phyloP scores from a whole-genome alignment of 352 stramenopile genomes.

The Globisporangium middletonii region DNA sequence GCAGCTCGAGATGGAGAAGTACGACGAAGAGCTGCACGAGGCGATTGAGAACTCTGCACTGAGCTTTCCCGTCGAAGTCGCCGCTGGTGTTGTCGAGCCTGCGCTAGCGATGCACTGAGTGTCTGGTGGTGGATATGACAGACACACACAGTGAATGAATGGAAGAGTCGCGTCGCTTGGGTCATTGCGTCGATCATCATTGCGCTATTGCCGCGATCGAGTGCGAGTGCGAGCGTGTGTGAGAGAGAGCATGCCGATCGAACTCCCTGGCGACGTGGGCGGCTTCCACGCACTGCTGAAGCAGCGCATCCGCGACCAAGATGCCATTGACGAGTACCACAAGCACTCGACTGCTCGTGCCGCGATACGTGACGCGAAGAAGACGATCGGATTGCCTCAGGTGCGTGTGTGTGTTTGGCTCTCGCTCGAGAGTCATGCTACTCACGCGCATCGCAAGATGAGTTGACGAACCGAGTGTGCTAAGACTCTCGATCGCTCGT shows the following conservation, averaged over 20 bases:
- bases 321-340: slow-evolving; percentile 36
- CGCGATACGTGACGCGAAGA: slow-evolving; percentile 6
- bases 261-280: slow-evolving; percentile 36
- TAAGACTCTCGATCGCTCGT: neutral
- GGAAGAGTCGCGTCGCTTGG: too few species aligned
- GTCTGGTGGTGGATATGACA: neutral
- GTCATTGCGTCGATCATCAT: too few species aligned
- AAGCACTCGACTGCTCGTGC: neutral
- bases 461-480: neutral
- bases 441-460: neutral
- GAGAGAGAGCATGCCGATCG: slow-evolving; percentile 18
- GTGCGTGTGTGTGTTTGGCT: neutral
- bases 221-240: neutral
- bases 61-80: slow-evolving; percentile 46
- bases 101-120: neutral
- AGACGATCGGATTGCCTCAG: slow-evolving; percentile 6
- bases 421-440: neutral
- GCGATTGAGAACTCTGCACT: slow-evolving; percentile 49
- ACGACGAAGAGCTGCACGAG: slow-evolving; percentile 53
- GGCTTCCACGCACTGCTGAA: slow-evolving; percentile 46
- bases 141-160: too few species aligned
- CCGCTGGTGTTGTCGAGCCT: slow-evolving; percentile 15
- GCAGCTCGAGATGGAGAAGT: slow-evolving; percentile 57
- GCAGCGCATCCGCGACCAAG: slow-evolving; percentile 48
- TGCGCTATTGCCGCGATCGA: too few species aligned